A percentile compares a stretch with the other conserved stretches of the same genome.
Conservation (phyloP, 305 asterid species). For the Fraxinus xanthoxyloides region DNA sequence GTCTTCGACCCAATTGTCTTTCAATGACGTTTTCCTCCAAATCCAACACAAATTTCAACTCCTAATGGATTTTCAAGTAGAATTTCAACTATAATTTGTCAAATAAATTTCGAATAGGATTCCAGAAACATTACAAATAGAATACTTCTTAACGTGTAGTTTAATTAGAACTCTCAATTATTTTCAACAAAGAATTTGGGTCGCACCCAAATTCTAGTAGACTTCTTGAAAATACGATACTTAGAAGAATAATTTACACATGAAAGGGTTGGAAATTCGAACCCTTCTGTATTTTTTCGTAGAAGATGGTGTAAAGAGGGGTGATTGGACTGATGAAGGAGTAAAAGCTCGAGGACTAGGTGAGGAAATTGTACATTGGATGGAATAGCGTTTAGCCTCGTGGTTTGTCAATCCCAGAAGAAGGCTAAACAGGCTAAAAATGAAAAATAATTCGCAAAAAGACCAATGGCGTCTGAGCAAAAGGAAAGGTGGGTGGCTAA, state of each 20-base stretch:
- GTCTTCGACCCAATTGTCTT: too few relatives aligned
- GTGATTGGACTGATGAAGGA: slow-evolving; percentile 21
- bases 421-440: slow-evolving; percentile 11
- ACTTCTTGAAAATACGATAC: too few relatives aligned
- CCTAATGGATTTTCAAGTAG: too few relatives aligned
- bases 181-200: too few relatives aligned
- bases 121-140: too few relatives aligned
- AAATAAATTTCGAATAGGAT: too few relatives aligned
- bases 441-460: slow-evolving; percentile 14
- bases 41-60: too few relatives aligned
- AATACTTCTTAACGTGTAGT: too few relatives aligned
- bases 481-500: slow-evolving; percentile 24
- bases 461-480: slow-evolving; percentile 16
- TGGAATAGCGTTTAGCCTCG: slow-evolving; percentile 43
- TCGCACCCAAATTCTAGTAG: too few relatives aligned
- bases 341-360: slow-evolving; percentile 27
- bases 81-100: too few relatives aligned
- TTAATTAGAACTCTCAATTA: too few relatives aligned
- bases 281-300: slow-evolving; percentile 17
- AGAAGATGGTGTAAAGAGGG: slow-evolving; percentile 22
- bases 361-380: slow-evolving; percentile 32
- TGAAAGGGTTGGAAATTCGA: slow-evolving; percentile 27
- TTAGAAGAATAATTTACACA: neutral
- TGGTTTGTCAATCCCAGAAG: slow-evolving; percentile 28
- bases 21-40: too few relatives aligned